Conservation (phyloP, 2,329 filamentous ascomycete genomes). For the Penicillium sp. region DNA sequence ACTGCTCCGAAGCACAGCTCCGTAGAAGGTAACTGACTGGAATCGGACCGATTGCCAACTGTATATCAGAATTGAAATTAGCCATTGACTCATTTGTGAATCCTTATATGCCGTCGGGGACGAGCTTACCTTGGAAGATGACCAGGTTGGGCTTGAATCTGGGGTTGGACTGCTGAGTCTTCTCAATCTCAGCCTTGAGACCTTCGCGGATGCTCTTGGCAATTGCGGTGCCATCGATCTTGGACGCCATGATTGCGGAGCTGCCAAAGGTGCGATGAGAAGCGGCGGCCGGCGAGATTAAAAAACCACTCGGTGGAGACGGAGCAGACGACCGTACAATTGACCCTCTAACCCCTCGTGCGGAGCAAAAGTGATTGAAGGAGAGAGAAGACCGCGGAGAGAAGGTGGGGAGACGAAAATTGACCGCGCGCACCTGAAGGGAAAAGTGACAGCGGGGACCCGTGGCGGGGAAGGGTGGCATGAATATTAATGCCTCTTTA, state of each 20-base stretch:
- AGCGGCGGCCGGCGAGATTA: slow-evolving; percentile 18
- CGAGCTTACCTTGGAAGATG: slow-evolving; percentile 79
- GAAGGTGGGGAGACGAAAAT: slow-evolving; percentile 21
- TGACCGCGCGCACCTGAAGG: slow-evolving; percentile 21
- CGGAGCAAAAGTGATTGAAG: slow-evolving; percentile 9
- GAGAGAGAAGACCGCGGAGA: slow-evolving; percentile 13
- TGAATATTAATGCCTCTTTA: slow-evolving; percentile 28
- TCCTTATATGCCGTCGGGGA: neutral
- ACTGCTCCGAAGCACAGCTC: slow-evolving; percentile 8
- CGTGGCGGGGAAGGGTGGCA: slow-evolving; percentile 23
- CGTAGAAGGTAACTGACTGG: slow-evolving; percentile 59
- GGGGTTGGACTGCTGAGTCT: slow-evolving; percentile 78
- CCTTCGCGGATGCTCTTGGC: slow-evolving; percentile 85
- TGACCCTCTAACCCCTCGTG: slow-evolving; percentile 16
- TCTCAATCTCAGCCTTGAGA: slow-evolving; percentile 74
- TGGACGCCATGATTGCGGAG: slow-evolving; percentile 77
- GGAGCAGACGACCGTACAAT: slow-evolving; percentile 14
- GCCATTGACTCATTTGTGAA: neutral
- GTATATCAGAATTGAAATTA: slow-evolving; percentile 15
- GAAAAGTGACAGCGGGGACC: slow-evolving; percentile 25
- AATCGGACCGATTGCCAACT: slow-evolving; percentile 94
- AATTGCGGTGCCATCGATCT: slow-evolving; percentile 94
- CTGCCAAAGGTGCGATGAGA: slow-evolving; percentile 46
- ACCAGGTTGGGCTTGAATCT: slow-evolving; percentile 86
- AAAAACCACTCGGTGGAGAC: slow-evolving; percentile 18